Conservation (phyloP, 108 stramenopile genomes). For the Fragilaria crotonensis region DNA sequence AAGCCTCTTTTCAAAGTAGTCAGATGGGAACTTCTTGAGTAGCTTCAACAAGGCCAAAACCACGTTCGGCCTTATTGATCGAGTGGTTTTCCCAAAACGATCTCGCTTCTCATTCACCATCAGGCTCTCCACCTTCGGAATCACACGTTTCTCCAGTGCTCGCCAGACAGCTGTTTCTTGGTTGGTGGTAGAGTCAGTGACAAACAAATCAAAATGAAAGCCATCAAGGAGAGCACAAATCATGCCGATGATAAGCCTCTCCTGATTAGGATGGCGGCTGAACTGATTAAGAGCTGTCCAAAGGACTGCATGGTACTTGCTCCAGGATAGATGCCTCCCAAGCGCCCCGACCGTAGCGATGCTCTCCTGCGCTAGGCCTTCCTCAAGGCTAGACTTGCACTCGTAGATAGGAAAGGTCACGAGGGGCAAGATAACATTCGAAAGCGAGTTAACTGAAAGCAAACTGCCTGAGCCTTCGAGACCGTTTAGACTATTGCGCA, state of each 20-base stretch:
- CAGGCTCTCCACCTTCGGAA: slow-evolving; percentile 73
- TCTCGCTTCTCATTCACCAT: slow-evolving; percentile 70
- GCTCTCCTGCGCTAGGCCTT: slow-evolving; percentile 61
- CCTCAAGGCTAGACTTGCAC: slow-evolving; percentile 63
- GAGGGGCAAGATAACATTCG: slow-evolving; percentile 79
- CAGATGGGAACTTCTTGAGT: slow-evolving; percentile 74
- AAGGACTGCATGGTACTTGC: slow-evolving; percentile 65
- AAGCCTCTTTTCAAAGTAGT: slow-evolving; percentile 63
- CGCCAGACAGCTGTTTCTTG: slow-evolving; percentile 47
- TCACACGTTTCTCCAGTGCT: slow-evolving; percentile 58
- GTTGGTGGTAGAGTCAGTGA: slow-evolving; percentile 4
- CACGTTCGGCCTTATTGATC: slow-evolving; percentile 75
- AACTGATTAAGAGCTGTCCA: slow-evolving; percentile 62
- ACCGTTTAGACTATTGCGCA: slow-evolving; percentile 47
- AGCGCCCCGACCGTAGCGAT: slow-evolving; percentile 77
- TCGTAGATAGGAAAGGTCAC: slow-evolving; percentile 82
- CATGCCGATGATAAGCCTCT: slow-evolving; percentile 60
- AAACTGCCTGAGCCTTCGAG: not conserved
- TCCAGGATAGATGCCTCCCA: slow-evolving; percentile 69
- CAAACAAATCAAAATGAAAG: slow-evolving; percentile 74
- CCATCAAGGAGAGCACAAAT: slow-evolving; percentile 77
- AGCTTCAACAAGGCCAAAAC: slow-evolving; percentile 88
- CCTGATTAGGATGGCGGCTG: slow-evolving; percentile 63
- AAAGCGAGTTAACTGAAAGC: slow-evolving; percentile 54
- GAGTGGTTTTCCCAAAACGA: slow-evolving; percentile 51